Conservation (phyloP, 495 filamentous ascomycete genomes). For the Sabuloglossum arenarium region DNA sequence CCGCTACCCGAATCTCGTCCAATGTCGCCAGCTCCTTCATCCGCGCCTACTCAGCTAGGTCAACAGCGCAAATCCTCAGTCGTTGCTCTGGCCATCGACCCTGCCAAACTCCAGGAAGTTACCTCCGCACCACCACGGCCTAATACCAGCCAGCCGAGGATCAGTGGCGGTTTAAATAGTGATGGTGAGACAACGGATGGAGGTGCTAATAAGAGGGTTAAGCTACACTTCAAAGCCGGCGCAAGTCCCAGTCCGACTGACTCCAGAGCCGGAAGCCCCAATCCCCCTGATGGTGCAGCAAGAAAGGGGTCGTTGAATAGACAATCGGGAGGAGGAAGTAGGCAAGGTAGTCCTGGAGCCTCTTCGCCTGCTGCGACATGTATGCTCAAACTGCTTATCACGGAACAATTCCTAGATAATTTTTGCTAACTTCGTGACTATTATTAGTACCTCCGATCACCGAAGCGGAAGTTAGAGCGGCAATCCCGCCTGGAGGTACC, state of each 20-base stretch:
- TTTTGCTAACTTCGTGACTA: background rate
- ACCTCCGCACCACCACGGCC: conserved; percentile 18
- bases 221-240: conserved; percentile 22
- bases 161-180: conserved; percentile 42
- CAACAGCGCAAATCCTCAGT: conserved; percentile 20
- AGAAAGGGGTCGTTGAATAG: background rate
- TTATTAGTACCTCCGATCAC: conserved; percentile 20
- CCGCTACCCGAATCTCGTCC: conserved; percentile 36
- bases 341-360: background rate
- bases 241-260: background rate
- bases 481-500: conserved; percentile 47
- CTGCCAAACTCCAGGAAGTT: conserved; percentile 19
- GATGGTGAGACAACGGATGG: conserved; percentile 65
- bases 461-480: conserved; percentile 47
- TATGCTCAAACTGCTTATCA: background rate
- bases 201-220: conserved; percentile 46
- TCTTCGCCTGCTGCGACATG: background rate
- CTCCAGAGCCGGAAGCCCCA: conserved; percentile 25
- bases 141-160: conserved; percentile 26
- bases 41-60: conserved; percentile 2
- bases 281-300: conserved; percentile 14
- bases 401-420: background rate
- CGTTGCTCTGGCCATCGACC: conserved; percentile 17
- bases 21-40: conserved; percentile 23
- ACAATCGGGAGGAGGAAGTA: background rate